Conservation (phyloP, 352 stramenopile genomes). For the Phytophthora ramorum region DNA sequence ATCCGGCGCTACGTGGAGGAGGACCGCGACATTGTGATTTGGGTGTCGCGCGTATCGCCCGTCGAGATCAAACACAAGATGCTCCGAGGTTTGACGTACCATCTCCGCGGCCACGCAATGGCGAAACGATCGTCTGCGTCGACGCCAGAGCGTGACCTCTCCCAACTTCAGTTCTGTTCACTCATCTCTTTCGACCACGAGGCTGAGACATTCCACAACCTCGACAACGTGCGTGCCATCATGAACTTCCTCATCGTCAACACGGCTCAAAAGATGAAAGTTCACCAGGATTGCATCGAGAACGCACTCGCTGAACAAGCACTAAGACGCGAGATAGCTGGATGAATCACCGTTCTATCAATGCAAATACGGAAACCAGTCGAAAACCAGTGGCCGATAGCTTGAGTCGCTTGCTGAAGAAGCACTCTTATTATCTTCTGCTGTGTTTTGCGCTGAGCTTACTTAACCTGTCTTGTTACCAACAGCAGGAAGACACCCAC, state of each 20-base stretch:
- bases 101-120: conserved; percentile 61
- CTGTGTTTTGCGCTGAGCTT: too few relatives aligned
- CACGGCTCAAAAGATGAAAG: conserved; percentile 35
- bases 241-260: conserved; percentile 34
- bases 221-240: conserved; percentile 24
- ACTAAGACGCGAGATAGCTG: conserved; percentile 2
- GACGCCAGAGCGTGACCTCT: conserved; percentile 11
- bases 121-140: conserved; percentile 19
- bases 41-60: conserved; percentile 52
- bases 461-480: conserved; percentile 3
- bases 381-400: too few relatives aligned
- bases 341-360: neutral
- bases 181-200: conserved; percentile 25
- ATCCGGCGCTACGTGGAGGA: conserved; percentile 56
- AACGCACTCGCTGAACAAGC: conserved; percentile 21
- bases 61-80: conserved; percentile 57
- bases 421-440: neutral
- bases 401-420: conserved; percentile 30
- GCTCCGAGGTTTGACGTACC: conserved; percentile 39
- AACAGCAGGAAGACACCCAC: too few relatives aligned
- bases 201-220: conserved; percentile 14
- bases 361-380: neutral
- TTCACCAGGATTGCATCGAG: conserved; percentile 34
- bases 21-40: conserved; percentile 60
- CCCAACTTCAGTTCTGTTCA: conserved; percentile 25